phyloP scores from a whole-genome alignment of 1,284 basidiomycete genomes.

The Rhodotorula sp. region DNA sequence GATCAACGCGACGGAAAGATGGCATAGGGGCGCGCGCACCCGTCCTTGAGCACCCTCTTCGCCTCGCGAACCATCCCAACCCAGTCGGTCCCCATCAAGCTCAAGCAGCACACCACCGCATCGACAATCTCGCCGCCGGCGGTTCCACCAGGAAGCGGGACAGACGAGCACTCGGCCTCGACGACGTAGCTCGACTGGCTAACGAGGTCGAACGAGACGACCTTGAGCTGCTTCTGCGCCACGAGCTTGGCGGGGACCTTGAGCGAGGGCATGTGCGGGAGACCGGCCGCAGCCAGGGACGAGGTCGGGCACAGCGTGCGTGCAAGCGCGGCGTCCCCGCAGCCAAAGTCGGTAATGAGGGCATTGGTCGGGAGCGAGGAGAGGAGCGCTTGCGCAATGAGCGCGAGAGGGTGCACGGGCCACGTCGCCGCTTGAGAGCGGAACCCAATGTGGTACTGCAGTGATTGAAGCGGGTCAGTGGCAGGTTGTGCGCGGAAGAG shows the following conservation, averaged over 20 bases:
- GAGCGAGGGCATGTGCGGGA: conserved; percentile 20
- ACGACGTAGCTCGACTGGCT: conserved; percentile 41
- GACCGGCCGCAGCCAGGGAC: neutral
- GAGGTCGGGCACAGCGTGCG: conserved; percentile 57
- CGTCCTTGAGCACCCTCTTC: conserved; percentile 76
- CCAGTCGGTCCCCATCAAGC: conserved; percentile 98
- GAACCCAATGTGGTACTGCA: conserved; percentile 86
- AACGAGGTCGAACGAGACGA: conserved; percentile 46
- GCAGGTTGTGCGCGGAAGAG: neutral
- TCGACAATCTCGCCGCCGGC: conserved; percentile 68
- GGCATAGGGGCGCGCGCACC: conserved; percentile 59
- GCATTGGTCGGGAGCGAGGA: conserved; percentile 63
- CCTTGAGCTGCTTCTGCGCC: conserved; percentile 36
- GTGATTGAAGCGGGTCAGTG: neutral
- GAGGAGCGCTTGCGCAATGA: conserved; percentile 66
- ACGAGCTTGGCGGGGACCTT: conserved; percentile 47
- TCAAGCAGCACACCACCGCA: conserved; percentile 88
- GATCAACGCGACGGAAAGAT: neutral
- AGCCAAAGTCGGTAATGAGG: conserved; percentile 89
- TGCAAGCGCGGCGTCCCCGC: conserved; percentile 89
- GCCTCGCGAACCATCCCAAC: conserved; percentile 83
- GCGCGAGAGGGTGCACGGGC: conserved; percentile 84
- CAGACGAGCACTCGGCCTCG: conserved; percentile 45
- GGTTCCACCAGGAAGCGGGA: conserved; percentile 42
- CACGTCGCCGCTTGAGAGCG: conserved; percentile 79